Base-by-base conservation (phyloP, 2,329 filamentous ascomycete species). In the Neocatenulostroma microsporum region DNA sequence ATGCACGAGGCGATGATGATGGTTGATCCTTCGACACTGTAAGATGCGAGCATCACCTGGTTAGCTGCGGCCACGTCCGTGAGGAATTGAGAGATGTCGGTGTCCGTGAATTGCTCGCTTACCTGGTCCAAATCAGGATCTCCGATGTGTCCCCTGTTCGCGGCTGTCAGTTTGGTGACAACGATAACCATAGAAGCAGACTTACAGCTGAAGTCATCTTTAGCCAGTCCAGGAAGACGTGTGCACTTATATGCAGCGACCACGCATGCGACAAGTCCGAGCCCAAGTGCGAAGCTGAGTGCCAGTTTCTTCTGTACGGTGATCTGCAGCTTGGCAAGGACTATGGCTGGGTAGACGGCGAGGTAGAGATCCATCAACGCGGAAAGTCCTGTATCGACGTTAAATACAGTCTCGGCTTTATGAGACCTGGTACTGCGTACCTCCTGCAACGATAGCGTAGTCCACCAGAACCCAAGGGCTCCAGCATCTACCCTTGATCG, bases 61-160 rank as follows among this genome's bases (percentile, higher is more conserved):
- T n/a, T n/a, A n/a, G n/a, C n/a, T n/a, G n/a, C n/a, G n/a, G n/a
- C n/a, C n/a, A n/a, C n/a, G n/a, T n/a, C n/a, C n/a, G n/a, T n/a
- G n/a, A n/a, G n/a, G n/a, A n/a, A n/a, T n/a, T n/a, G n/a, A n/a
- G n/a, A n/a, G n/a, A n/a, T n/a, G n/a, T n/a, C n/a, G n/a, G n/a
- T n/a, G n/a, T n/a, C n/a, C n/a, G n/a, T n/a, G n/a, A n/a, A n/a
- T n/a, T n/a, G n/a, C n/a, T n/a, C n/a, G n/a, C n/a, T n/a, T n/a
- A n/a, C n/a, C n/a, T n/a, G 5, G 66, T 69, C 66, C 67, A 70
- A 19, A 68, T 59, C 1, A 67, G 55, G 3, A 68, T 51, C n/a
- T 67, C 63, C 0, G 59, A 58, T 3, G 62, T 67, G 14, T 60
- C 57, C 30, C 55, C 51, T 40, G 13, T 2, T 28, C n/a, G n/a